Evolutionary conservation across 306 rosid species (phyloP).

Genomic region (Fragaria iinumae): DNA sequence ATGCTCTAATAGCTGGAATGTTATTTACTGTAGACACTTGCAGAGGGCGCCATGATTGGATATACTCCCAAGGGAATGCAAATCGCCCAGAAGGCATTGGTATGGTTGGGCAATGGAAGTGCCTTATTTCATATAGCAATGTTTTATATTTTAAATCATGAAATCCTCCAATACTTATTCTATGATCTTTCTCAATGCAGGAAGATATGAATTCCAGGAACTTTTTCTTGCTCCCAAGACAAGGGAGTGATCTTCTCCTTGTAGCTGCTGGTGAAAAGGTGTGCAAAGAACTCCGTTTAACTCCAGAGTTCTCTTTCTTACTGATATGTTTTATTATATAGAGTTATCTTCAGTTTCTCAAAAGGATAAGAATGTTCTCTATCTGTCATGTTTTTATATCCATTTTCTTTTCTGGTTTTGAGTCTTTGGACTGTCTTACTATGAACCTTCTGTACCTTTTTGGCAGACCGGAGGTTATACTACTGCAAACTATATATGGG

Average conservation of each 20-base stretch:
- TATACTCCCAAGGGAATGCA: constrained; percentile 89
- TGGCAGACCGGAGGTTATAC: constrained; percentile 85
- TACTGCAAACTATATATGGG: constrained; percentile 89
- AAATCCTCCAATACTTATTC: neutral
- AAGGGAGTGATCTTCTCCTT: constrained; percentile 67
- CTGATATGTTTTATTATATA: neutral
- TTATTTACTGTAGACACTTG: constrained; percentile 57
- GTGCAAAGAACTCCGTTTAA: constrained; percentile 6
- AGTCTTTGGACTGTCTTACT: neutral
- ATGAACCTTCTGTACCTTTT: constrained; percentile 10
- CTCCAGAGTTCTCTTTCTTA: neutral
- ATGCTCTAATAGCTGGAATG: constrained; percentile 9
- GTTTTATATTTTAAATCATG: constrained; percentile 8
- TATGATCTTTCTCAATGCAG: constrained; percentile 39
- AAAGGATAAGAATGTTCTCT: neutral
- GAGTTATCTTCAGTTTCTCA: constrained; percentile 5
- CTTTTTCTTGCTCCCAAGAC: constrained; percentile 46
- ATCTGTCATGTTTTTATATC: neutral
- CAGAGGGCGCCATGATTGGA: constrained; percentile 91
- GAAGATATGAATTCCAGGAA: constrained; percentile 55
- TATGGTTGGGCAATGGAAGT: constrained; percentile 33
- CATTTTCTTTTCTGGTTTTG: neutral
- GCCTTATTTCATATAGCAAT: neutral
- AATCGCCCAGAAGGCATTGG: constrained; percentile 77
- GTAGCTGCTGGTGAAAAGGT: constrained; percentile 89